Evolutionary conservation across 2,329 filamentous ascomycete genomes (phyloP).

Genomic region (Botrytis fabae): DNA sequence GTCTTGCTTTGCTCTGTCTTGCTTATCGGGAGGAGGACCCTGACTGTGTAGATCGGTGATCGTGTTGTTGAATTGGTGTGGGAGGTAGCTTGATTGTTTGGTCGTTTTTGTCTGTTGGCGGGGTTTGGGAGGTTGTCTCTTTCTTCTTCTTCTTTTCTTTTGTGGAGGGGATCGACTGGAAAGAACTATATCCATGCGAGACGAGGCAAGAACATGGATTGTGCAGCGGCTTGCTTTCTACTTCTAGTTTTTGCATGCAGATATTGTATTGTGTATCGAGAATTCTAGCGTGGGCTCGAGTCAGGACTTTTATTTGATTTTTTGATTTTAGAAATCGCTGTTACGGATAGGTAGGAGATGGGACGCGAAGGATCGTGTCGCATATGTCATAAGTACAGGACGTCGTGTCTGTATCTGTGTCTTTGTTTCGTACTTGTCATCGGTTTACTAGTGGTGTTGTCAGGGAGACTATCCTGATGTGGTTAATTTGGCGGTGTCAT

Average conservation of each 20-base stretch:
- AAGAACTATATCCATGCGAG: neutral
- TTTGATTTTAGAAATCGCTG: rapidly evolving
- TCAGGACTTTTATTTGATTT: neutral
- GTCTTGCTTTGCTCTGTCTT: no score
- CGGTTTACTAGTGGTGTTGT: neutral
- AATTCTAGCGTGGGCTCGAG: neutral
- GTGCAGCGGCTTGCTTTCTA: neutral
- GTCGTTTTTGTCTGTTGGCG: no score
- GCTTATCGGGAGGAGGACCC: neutral
- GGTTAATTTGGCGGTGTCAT: neutral
- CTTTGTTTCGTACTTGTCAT: no score
- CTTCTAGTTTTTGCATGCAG: neutral
- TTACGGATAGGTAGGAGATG: neutral
- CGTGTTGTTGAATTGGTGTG: neutral
- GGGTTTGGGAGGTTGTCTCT: no score
- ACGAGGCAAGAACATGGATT: neutral
- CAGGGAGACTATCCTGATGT: neutral
- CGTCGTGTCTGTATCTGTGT: no score
- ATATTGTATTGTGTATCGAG: neutral
- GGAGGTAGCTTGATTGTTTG: neutral
- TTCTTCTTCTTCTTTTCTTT: neutral
- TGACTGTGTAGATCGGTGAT: neutral
- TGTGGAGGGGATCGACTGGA: neutral
- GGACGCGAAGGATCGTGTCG: neutral
- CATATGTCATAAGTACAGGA: neutral